Conservation (phyloP, 2,329 filamentous ascomycete genomes). For the Polytolypa hystricis region DNA sequence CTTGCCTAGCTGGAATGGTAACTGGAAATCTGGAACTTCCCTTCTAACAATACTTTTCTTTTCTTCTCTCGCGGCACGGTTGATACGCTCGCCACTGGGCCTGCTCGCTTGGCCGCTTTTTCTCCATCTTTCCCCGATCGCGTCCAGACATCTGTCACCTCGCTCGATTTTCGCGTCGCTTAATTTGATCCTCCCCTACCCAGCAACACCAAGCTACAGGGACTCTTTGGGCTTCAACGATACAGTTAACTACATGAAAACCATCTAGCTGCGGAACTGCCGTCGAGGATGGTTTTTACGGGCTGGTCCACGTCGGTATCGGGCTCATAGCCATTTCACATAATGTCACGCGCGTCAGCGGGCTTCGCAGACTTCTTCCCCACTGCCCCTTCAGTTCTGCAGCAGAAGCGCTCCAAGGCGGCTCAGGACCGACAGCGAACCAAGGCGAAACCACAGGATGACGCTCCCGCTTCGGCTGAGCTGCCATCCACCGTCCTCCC, state of each 20-base stretch:
- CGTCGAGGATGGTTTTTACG: conserved; percentile 32
- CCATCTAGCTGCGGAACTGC: neutral
- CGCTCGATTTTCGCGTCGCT: neutral
- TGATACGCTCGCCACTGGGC: no score
- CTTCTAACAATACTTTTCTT: no score
- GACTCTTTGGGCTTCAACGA: no score
- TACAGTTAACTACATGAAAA: conserved; percentile 4
- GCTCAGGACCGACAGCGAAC: conserved; percentile 52
- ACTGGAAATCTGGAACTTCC: no score
- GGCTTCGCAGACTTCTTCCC: conserved; percentile 82
- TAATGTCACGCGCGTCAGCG: conserved; percentile 70
- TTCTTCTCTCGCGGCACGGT: no score
- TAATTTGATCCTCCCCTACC: no score
- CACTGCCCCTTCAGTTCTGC: conserved; percentile 56
- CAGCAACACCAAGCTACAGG: no score
- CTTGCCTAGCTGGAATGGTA: no score
- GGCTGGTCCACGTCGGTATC: conserved; percentile 21
- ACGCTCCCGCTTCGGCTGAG: conserved; percentile 8
- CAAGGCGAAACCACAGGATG: conserved; percentile 27
- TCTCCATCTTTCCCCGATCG: neutral
- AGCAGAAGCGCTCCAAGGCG: conserved; percentile 36
- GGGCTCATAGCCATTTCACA: conserved; percentile 42
- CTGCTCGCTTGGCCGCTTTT: no score
- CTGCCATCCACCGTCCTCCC: conserved; percentile 6
- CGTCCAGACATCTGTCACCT: neutral